phyloP scores from a whole-genome alignment of 257 asterid genomes.

The Gentiana straminea region DNA sequence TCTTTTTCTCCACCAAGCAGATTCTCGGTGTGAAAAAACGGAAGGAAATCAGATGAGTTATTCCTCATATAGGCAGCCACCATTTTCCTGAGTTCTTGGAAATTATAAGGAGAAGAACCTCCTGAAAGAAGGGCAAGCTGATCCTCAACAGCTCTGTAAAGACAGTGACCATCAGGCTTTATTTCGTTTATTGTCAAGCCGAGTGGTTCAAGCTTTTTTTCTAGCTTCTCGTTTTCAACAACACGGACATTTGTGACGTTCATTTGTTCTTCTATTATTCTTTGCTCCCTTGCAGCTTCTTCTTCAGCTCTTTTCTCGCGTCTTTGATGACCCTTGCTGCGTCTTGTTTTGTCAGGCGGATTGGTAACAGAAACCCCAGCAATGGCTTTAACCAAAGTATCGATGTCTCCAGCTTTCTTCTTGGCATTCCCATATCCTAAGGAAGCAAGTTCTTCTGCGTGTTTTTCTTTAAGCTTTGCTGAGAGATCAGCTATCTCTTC shows the following conservation, averaged over 20 bases:
- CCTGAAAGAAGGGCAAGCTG: conserved; percentile 53
- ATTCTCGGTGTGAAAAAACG: conserved; percentile 69
- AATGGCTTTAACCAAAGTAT: conserved; percentile 69
- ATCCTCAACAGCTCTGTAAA: conserved; percentile 90
- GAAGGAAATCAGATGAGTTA: conserved; percentile 56
- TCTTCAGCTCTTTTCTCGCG: conserved; percentile 83
- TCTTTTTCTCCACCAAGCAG: conserved; percentile 36
- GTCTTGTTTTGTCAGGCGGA: conserved; percentile 52
- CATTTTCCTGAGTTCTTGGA: conserved; percentile 71
- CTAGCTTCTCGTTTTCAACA: conserved; percentile 56
- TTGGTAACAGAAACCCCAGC: conserved; percentile 70
- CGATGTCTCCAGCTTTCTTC: conserved; percentile 42
- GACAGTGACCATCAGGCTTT: conserved; percentile 95
- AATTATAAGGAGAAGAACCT: conserved; percentile 57
- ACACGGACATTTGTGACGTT: conserved; percentile 53
- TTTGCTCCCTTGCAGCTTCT: conserved; percentile 92
- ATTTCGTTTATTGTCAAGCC: conserved; percentile 71
- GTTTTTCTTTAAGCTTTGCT: conserved; percentile 56
- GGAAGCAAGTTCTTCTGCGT: conserved; percentile 63
- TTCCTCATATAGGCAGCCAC: conserved; percentile 82
- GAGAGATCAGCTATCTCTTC: conserved; percentile 71
- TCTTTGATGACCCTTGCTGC: conserved; percentile 64
- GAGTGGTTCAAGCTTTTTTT: conserved; percentile 64
- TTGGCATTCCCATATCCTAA: conserved; percentile 41
- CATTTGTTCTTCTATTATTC: conserved; percentile 85